Base-by-base conservation (phyloP, 192 early-diverging fungal species). In the Umbelopsis sp. region DNA sequence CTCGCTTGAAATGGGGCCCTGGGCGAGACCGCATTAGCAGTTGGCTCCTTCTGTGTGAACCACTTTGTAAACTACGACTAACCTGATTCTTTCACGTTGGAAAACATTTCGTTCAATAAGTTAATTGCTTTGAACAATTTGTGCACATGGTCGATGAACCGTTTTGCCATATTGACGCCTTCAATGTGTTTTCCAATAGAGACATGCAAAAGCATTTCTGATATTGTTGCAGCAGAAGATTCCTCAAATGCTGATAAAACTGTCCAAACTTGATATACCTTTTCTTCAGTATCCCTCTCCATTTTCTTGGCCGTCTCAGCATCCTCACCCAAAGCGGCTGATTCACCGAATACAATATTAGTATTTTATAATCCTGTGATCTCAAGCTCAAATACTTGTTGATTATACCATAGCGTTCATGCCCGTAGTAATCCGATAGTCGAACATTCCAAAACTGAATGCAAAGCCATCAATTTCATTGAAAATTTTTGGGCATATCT, bases 181-280 rank as follows among this genome's bases (percentile, higher is more conserved):
- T 93, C 88, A 15, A 87, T 73, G 71, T 88, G 91, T 46, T 82
- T 81, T 46, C 89, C 86, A 48, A 88, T 83, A 1, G 92, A 87
- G 46, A 96, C 86, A 66, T 91, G 87, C 66, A 93, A 68, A 13
- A 97, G 83, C 88, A 95, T 97, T 46, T 93, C 92, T 7, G 91
- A 91, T 68, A 97, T 95, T 80, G 90, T 93, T 4, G 91, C 87
- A 0, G 94, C 93, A 1, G 91, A 87, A 1, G 92, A 92, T 68
- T 96, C 94, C 66, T 97, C 94, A 82, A 93, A 97, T 12, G 86
- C 86, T 8, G 90, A 90, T 21, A 95, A 78, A 6, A 95, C 90
- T n/a, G 87, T 85, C 81, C 93, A 88, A 33, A 97, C 92, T 48
- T 84, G 80, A 53, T 85, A 91, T n/a, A 93, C 93, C 74, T 95